Base-by-base conservation (phyloP, 2,329 filamentous ascomycete genomes). In the Pseudogymnoascus sp. region DNA sequence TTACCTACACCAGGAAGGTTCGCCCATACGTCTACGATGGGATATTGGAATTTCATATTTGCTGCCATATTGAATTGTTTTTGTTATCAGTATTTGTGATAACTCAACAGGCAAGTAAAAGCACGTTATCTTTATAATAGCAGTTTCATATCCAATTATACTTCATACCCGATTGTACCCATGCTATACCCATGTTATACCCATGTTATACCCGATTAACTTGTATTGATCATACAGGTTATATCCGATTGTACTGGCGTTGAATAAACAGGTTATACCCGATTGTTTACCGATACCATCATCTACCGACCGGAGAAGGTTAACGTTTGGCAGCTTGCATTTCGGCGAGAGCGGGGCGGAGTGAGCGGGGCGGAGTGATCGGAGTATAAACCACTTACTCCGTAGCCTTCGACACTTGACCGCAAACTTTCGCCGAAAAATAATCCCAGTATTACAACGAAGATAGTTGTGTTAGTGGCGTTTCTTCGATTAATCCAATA, bases 1-100 rank as follows among this genome's bases (percentile, higher is more conserved):
- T 6, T 38, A 60, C 39, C 11, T 62, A 60, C 61, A 6, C 22
- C 61, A 43, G 54, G 39, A 20, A 25, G 60, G 34, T 62, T 63
- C 14, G 62, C 62, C 60, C 60, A 57, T 18, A 57, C 62, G 35
- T 63, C 62, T 12, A 63, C 30, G 57, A 62, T 41, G 12, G 54
- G 57, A 38, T 39, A 39, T 39, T 39, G 37, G 37, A 39, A 39
- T 39, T 20, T 39, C 37, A 25, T 28, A 54, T 54, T 39, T 39
- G 37, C 37, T 39, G 37, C 37, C 35, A 38, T 38, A 39, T 20
- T 35, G 34, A 35, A 35, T 35, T 39, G 37, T 39, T 39, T 16
- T 39, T 39, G 37, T 39, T 39, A 39, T 39, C 16, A 8, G 37
- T 1, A 4, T 39, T 39, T 11, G 37, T 18, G 37, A 39, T 39